Evolutionary conservation across 495 filamentous ascomycete genomes (phyloP), one percentile per base, ranked within the genome.

Genomic region (Hypoxylon rickii): DNA sequence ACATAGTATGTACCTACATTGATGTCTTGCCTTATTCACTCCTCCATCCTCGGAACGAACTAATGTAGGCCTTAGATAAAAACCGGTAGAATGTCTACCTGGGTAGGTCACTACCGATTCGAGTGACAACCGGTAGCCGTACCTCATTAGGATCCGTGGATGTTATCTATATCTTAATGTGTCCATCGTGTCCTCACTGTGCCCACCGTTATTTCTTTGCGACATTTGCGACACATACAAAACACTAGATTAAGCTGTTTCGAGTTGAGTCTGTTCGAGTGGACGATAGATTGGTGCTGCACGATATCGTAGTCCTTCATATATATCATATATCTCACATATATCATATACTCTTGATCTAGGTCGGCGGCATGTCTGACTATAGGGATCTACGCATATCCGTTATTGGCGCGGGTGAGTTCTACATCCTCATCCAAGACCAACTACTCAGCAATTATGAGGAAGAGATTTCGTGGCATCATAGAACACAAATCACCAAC

Each of bases 341-440:
- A 51, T 58, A 53, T 13, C 36, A 32, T 16, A 20, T 10, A 56
- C n/a, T 44, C 18, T 34, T 40, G 18, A 17, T 22, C 29, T 46
- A 20, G 49, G 17, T 39, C 22, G 32, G 44, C 54, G 56, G 44
- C 36, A 77, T 76, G 73, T 62, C 70, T 15, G 74, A 75, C 61
- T 66, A 68, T 44, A 68, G 60, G 44, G 72, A 76, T 22, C 38
- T 76, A 38, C 64, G 71, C 29, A 72, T 78, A 61, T 73, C 67
- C 42, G 50, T 78, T 29, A 70, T 78, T 54, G 75, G 75, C 61
- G 70, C 73, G 26, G 74, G 74, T 76, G 65, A 52, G 44, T 52
- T 41, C 4, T 29, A 4, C 24, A 21, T 53, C 16, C 55, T 61
- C 18, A 52, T 45, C 11, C 12, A 7, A 15, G 17, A 17, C n/a